phyloP scores from a whole-genome alignment of 352 stramenopile species.

The Phytophthora cajani region DNA sequence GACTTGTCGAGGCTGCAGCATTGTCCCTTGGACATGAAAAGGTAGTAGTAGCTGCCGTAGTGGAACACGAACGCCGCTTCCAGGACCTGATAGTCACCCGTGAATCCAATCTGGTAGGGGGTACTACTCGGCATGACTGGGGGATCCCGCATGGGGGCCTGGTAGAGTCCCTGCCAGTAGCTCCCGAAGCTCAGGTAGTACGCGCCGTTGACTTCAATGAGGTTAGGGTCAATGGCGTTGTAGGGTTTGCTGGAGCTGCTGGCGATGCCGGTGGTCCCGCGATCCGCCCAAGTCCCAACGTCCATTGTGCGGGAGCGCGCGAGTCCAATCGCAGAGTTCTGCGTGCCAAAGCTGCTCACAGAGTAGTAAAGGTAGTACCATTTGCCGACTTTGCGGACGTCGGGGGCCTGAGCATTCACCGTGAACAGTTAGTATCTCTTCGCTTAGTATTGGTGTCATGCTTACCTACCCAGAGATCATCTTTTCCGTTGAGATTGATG shows the following conservation, averaged over 20 bases:
- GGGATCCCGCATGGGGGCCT: slow-evolving; percentile 28
- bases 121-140: slow-evolving; percentile 16
- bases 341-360: slow-evolving; percentile 51
- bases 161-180: slow-evolving; percentile 45
- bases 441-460: background rate
- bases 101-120: slow-evolving; percentile 34
- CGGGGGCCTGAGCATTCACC: slow-evolving; percentile 29
- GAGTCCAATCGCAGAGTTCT: slow-evolving; percentile 53
- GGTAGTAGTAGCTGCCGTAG: slow-evolving; percentile 46
- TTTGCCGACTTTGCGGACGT: slow-evolving; percentile 51
- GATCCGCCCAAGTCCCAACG: slow-evolving; percentile 47
- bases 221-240: slow-evolving; percentile 61
- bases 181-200: slow-evolving; percentile 54
- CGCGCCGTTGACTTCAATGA: slow-evolving; percentile 32
- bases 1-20: slow-evolving; percentile 47
- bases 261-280: slow-evolving; percentile 37
- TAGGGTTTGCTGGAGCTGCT: slow-evolving; percentile 41
- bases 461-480: slow-evolving; percentile 45
- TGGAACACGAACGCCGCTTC: slow-evolving; percentile 50
- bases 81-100: slow-evolving; percentile 41
- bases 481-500: slow-evolving; percentile 47
- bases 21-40: slow-evolving; percentile 54
- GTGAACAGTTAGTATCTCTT: background rate
- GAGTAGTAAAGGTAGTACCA: slow-evolving; percentile 69
- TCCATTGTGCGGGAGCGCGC: slow-evolving; percentile 48